Conservation (phyloP, 75 land plant species). For the Pinus albicaulis region DNA sequence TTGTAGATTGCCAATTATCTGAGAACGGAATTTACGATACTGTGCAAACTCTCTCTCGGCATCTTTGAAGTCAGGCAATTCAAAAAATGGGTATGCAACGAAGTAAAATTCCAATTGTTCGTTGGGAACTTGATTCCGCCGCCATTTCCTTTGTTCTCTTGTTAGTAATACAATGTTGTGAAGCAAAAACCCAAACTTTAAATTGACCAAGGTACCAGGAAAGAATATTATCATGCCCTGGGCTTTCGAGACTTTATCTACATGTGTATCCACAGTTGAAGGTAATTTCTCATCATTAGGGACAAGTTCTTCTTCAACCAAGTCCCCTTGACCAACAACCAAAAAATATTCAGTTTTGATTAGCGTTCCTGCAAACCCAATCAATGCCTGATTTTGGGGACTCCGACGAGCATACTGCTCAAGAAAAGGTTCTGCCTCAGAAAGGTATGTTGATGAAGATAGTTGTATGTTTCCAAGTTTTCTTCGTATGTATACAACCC, state of each 20-base stretch:
- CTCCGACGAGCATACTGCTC: constrained; percentile 85
- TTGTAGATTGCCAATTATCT: too few species aligned
- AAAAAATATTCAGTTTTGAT: constrained; percentile 71
- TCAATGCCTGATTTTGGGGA: constrained; percentile 65
- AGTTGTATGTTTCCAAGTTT: constrained; percentile 58
- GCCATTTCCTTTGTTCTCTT: too few species aligned
- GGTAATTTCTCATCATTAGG: constrained; percentile 25
- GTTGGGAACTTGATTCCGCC: too few species aligned
- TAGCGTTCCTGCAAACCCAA: constrained; percentile 85
- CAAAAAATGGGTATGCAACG: too few species aligned
- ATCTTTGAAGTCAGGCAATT: too few species aligned
- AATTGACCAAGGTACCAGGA: too few species aligned
- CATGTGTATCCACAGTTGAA: constrained; percentile 18
- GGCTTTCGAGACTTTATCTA: constrained; percentile 41
- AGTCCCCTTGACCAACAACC: constrained; percentile 47
- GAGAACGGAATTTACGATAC: too few species aligned
- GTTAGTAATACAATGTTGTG: too few species aligned
- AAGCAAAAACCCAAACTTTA: too few species aligned
- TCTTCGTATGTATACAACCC: constrained; percentile 79
- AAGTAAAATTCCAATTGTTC: too few species aligned
- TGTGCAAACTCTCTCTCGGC: too few species aligned
- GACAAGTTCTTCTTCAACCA: constrained; percentile 62
- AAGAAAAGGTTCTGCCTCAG: constrained; percentile 96
- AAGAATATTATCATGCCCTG: constrained; percentile 94
- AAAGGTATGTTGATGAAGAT: constrained; percentile 57